phyloP scores from a whole-genome alignment of 208 protist species.

The Tritrichomonas musculus region DNA sequence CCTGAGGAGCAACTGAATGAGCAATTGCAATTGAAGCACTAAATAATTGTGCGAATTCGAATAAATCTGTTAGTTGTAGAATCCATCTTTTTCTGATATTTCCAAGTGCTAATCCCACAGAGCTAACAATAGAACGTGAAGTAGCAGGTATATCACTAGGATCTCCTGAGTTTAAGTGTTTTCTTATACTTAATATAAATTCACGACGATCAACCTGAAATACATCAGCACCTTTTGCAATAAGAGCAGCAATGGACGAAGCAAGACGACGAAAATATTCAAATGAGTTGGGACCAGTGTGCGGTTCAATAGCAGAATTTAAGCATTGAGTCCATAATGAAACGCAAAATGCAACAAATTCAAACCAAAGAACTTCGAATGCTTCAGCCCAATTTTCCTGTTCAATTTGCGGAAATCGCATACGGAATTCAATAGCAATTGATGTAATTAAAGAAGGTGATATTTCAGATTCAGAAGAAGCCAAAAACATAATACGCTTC shows the following conservation, averaged over 20 bases:
- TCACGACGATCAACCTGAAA: neutral
- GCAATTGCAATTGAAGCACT: neutral
- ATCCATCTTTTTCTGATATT: neutral
- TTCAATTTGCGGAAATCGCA: constrained; percentile 12
- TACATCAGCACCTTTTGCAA: neutral
- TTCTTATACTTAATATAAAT: neutral
- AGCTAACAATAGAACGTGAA: neutral
- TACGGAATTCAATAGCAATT: constrained; percentile 2
- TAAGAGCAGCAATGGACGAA: neutral
- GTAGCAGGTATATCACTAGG: neutral
- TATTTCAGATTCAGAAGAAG: neutral
- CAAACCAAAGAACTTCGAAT: constrained; percentile 19
- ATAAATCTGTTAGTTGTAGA: constrained; percentile 13
- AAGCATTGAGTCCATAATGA: constrained; percentile 14
- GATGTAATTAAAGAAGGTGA: neutral
- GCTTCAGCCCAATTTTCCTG: constrained; percentile 2
- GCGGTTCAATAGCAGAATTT: neutral
- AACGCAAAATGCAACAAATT: neutral
- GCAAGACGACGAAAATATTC: neutral
- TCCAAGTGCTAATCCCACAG: neutral
- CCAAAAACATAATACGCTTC: neutral
- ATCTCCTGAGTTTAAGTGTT: neutral
- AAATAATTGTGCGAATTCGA: neutral
- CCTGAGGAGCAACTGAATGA: neutral
- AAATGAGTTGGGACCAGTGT: constrained; percentile 17